Evolutionary conservation across 2,329 filamentous ascomycete genomes (phyloP), one percentile per base, ranked within the genome.

Genomic region (Bipolaris victoriae): DNA sequence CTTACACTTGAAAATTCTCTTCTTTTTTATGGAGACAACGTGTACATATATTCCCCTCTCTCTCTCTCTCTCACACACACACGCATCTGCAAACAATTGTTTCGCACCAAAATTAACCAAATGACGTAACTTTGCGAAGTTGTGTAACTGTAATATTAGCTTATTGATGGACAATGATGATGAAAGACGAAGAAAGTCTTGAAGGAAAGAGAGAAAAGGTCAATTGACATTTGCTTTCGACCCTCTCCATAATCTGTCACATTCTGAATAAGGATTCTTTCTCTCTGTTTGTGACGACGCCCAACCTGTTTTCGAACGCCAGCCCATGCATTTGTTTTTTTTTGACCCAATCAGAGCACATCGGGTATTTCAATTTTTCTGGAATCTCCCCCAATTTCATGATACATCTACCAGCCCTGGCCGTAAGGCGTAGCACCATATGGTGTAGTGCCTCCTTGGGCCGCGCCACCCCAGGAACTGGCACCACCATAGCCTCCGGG

Each of bases 381-480:
- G 5, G 22, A 7, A 31, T 31, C 2, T 13, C 29, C 29, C 29
- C n/a, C 16, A 20, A 33, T 10, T 3, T 11, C 2, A 7, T 9
- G 3, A 44, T 18, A 45, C n/a, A 13, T 51, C 55, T 66, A 70
- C 67, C 68, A 64, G 49, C 33, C 51, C 61, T 66, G 71, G 39
- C 86, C 86, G 68, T 88, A 88, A 9, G 86, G 84, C 10, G 85
- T 87, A 26, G 84, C 83, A 39, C 84, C 84, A 67, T 84, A 87
- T 5, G 84, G 83, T 20, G 84, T 86, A 51, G 82, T 70, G 22
- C 69, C 78, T 18, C 78, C 79, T 31, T 64, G 66, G 11, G 55
- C 62, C 36, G 60, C 61, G 7, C 78, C 86, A 16, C 89, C 89
- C 85, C 90, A 93, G 16, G 85, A 80, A 69, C 85, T 89, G 59